Base-by-base conservation (phyloP, 2,329 filamentous ascomycete genomes). In the Colletotrichum agaves region DNA sequence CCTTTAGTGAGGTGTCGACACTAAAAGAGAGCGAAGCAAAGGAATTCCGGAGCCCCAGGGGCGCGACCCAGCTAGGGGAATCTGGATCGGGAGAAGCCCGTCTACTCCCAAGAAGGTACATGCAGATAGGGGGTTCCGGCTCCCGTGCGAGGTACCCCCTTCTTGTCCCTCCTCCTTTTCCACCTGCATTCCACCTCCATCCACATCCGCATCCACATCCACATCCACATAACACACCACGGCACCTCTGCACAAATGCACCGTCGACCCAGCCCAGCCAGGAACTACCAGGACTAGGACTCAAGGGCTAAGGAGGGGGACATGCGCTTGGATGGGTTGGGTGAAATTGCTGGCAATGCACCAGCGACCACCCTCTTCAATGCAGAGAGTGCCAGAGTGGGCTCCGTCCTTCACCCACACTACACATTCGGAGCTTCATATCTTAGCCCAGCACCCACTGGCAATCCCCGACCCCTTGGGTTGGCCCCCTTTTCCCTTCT, bases 321-420 rank as follows among this genome's bases (percentile, higher is more conserved):
- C 33, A 57, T 67, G 66, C 56, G 66, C 66, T 62, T 69, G 66
- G 66, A 62, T 69, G 65, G 65, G 65, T 67, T 61, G 66, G 66
- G 62, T 62, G 66, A 69, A 67, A 69, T 69, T 69, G 63, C 55
- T 52, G 35, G 65, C 35, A 67, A 67, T 67, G 65, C 65, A 67
- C 58, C 39, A 8, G 5, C 8, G 27, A 7, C 27, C 27, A 27
- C 58, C 19, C 33, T 55, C 52, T 39, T 43, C 37, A 44, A 43
- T 31, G 53, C 53, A 57, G 53, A 12, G 33, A 39, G 27, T 31
- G 33, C 31, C 23, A 46, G 43, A 67, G 52, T 47, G 43, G 53
- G 35, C 39, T 39, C 49, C 23, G 43, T 56, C 31, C 33, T 35
- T 63, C 63, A 39, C 52, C 44, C 63, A 52, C 60, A 58, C 64